These are phyloP conservation scores for Chamaecyparis obtusa DNA, from an alignment of 75 land plant species.

Conservation along the genomic window DNA sequence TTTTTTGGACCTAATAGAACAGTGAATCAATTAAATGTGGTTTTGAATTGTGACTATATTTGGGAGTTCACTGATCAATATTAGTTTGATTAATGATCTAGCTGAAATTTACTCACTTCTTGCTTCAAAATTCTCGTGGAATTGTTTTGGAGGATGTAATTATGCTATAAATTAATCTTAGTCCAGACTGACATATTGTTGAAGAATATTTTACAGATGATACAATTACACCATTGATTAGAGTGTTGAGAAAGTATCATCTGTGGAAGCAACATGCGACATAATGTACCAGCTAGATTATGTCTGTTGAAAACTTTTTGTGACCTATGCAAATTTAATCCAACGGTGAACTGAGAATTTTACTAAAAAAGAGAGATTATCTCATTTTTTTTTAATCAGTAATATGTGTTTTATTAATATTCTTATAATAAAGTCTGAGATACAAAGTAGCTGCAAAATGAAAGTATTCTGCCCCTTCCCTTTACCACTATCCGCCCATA, in stretches of 20 bases:
- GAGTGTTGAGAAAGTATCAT: slow-evolving; percentile 34
- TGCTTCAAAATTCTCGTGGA: background rate
- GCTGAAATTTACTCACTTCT: too few species aligned
- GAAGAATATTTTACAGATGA: slow-evolving; percentile 42
- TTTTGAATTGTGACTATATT: too few species aligned
- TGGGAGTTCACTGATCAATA: too few species aligned
- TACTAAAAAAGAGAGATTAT: background rate
- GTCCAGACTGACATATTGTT: slow-evolving; percentile 26
- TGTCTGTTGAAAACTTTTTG: background rate
- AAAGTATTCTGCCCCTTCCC: too few species aligned
- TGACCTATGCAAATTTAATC: background rate
- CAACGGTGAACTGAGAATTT: background rate
- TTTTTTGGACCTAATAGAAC: too few species aligned
- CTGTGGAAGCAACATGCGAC: slow-evolving; percentile 35
- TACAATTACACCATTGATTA: slow-evolving; percentile 29
- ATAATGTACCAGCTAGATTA: slow-evolving; percentile 18
- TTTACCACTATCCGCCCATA: too few species aligned
- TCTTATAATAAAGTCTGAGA: too few species aligned
- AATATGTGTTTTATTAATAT: too few species aligned
- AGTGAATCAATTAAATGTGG: too few species aligned
- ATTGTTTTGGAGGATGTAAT: slow-evolving; percentile 20
- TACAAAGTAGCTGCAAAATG: too few species aligned
- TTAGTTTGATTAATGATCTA: too few species aligned
- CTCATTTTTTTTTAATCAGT: too few species aligned
- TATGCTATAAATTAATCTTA: slow-evolving; percentile 22